A percentile compares a stretch with the other conserved stretches of the same genome.
Conservation (phyloP, 148 eudicot genomes). For the Rhododendron henanense region DNA sequence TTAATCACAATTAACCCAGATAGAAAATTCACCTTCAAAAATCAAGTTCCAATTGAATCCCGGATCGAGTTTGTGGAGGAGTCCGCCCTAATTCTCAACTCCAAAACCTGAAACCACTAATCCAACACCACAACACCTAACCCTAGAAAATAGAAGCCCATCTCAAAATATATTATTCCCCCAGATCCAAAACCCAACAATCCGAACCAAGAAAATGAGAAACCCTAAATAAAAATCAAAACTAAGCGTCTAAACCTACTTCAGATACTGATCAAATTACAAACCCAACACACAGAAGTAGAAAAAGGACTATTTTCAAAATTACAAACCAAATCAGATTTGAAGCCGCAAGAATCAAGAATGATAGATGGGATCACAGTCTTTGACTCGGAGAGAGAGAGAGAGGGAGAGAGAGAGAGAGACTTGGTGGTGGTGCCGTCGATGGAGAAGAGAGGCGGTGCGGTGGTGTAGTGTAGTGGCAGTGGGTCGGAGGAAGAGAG, state of each 20-base stretch:
- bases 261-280: constrained; percentile 1
- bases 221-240: constrained; percentile 5
- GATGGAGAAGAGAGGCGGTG: too few species aligned
- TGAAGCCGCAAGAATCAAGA: too few species aligned
- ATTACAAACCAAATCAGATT: too few species aligned
- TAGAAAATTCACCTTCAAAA: constrained; percentile 12
- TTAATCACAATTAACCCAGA: background rate
- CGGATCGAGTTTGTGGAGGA: background rate
- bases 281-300: background rate
- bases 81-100: background rate
- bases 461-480: too few species aligned
- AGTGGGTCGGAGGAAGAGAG: too few species aligned
- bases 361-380: too few species aligned
- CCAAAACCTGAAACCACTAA: background rate
- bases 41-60: background rate
- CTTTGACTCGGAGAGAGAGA: too few species aligned
- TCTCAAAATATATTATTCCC: background rate
- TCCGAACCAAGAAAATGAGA: background rate
- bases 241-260: background rate
- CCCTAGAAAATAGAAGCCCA: background rate
- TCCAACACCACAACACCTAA: background rate
- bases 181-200: background rate
- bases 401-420: too few species aligned
- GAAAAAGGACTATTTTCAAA: too few species aligned
- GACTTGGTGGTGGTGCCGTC: too few species aligned